phyloP scores from a whole-genome alignment of 2,329 filamentous ascomycete genomes.

The Trichoderma breve region DNA sequence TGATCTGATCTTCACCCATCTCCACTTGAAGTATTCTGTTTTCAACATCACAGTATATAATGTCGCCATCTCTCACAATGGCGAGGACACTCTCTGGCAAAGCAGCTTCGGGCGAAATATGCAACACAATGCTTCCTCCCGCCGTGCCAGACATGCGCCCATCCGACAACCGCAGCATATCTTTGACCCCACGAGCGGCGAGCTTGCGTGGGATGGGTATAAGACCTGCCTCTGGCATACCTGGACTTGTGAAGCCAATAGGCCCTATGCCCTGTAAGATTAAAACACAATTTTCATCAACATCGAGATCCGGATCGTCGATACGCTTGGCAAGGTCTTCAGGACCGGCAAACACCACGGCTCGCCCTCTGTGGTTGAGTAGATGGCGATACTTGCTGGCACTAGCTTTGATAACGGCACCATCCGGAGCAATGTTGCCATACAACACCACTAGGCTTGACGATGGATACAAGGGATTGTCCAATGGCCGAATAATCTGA shows the following conservation, averaged over 20 bases:
- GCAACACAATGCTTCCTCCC: slow-evolving; percentile 86
- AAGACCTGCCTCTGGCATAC: slow-evolving; percentile 82
- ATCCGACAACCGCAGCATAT: slow-evolving; percentile 83
- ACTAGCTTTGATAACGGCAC: slow-evolving; percentile 87
- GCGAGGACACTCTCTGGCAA: slow-evolving; percentile 74
- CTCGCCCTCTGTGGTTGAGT: slow-evolving; percentile 45
- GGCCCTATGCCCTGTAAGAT: slow-evolving; percentile 87
- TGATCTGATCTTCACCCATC: slow-evolving; percentile 68
- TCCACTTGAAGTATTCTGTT: slow-evolving; percentile 58
- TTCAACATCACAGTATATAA: slow-evolving; percentile 74
- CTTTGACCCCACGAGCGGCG: slow-evolving; percentile 69
- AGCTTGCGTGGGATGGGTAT: slow-evolving; percentile 70
- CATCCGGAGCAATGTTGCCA: slow-evolving; percentile 80
- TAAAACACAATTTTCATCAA: slow-evolving; percentile 60
- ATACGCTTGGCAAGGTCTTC: slow-evolving; percentile 70
- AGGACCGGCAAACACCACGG: slow-evolving; percentile 69
- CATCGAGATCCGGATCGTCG: slow-evolving; percentile 58
- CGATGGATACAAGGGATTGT: slow-evolving; percentile 63
- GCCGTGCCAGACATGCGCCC: slow-evolving; percentile 83
- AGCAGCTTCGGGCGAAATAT: slow-evolving; percentile 82
- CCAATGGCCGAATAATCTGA: slow-evolving; percentile 63
- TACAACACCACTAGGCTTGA: slow-evolving; percentile 79
- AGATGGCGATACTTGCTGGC: slow-evolving; percentile 71
- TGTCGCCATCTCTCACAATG: slow-evolving; percentile 71
- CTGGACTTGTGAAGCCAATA: slow-evolving; percentile 69